Conservation (phyloP, 352 stramenopile genomes). For the Aphanomyces astaci region DNA sequence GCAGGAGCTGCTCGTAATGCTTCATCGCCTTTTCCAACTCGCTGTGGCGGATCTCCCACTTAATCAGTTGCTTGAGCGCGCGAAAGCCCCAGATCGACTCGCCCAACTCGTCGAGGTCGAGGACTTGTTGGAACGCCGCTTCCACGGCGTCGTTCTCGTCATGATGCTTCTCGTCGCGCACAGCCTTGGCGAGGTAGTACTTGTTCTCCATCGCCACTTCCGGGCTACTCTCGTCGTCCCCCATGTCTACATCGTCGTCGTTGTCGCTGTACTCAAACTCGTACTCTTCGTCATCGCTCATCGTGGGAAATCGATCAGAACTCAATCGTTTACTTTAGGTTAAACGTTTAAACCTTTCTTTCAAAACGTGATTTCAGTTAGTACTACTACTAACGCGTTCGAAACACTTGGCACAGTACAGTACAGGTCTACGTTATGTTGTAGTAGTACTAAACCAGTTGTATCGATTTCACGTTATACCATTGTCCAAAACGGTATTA, state of each 20-base stretch:
- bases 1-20: conserved; percentile 85
- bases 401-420: no score
- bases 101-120: conserved; percentile 12
- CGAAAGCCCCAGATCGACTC: conserved; percentile 90
- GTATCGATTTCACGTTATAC: no score
- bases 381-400: no score
- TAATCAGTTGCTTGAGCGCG: conserved; percentile 91
- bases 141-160: conserved; percentile 39
- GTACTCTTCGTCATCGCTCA: conserved; percentile 78
- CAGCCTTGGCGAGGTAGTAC: conserved; percentile 88
- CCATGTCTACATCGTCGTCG: conserved; percentile 82
- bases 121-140: conserved; percentile 22
- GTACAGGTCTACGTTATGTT: no score
- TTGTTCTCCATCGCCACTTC: conserved; percentile 90
- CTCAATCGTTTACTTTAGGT: no score
- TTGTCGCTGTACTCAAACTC: conserved; percentile 91
- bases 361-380: no score
- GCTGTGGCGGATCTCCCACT: conserved; percentile 80
- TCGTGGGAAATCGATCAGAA: conserved; percentile 28
- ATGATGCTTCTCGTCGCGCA: conserved; percentile 29
- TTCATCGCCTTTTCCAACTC: conserved; percentile 65
- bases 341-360: no score
- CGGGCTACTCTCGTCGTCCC: conserved; percentile 45
- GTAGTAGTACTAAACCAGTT: no score
- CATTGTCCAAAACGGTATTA: no score